Evolutionary conservation across 768 basidiomycete genomes (phyloP), one percentile per base, ranked within the genome.

Genomic region (Russula brevipes): DNA sequence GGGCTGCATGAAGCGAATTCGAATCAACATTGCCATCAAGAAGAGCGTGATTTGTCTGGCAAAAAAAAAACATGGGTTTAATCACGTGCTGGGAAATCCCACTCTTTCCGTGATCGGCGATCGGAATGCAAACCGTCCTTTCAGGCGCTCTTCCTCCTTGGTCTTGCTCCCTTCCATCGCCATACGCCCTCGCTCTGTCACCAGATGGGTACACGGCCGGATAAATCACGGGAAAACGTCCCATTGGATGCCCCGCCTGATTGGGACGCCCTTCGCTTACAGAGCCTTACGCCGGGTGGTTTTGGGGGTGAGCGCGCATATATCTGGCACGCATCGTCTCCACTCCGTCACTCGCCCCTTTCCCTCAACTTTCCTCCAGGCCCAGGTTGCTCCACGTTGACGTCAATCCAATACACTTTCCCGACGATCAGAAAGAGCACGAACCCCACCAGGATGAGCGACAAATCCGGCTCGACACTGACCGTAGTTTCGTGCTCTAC

Each of bases 401-500:
- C 64, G 70, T 50, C 66, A 70, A 59, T 1, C 11, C 39, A 65
- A 31, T 41, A 16, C 49, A 31, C 11, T 36, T 60, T 10, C 12
- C 17, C 16, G 39, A 39, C 4, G 6, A 31, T 33, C 54, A 57
- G 12, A 39, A 50, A 47, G 60, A 56, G 33, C 44, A 45, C 39
- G 65, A 55, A 11, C 47, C 77, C 30, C 91, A 94, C 71, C 76
- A 74, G 4, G 94, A 97, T 72, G 94, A 96, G 75, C 85, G 81
- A 14, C 94, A 97, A 75, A 92, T 97, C 64, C 76, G 79, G 61
- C 81, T 96, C 39, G 94, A 97, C 74, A 96, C 94, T 1, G 86
- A 94, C 74, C 84, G 94, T 53, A 94, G 92, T 67, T 98, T 98
- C 70, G 91, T 97, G 59, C 78, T 94, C 65, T 98, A 96, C 75